phyloP scores from a whole-genome alignment of 2,329 filamentous ascomycete genomes.

The Xylariaceae sp. region DNA sequence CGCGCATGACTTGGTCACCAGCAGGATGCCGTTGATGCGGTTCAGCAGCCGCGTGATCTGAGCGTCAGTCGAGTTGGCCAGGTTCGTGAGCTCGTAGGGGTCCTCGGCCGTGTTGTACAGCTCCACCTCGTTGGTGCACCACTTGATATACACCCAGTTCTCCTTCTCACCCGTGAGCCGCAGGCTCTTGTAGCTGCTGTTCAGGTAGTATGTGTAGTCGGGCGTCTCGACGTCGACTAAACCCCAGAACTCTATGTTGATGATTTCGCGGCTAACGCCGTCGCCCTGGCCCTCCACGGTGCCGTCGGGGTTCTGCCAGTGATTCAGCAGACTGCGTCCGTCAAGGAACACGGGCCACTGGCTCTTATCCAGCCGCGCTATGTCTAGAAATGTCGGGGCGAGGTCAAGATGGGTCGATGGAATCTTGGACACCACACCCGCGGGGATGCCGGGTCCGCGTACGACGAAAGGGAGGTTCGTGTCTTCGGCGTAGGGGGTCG shows the following conservation, averaged over 20 bases:
- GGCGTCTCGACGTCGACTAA: constrained; percentile 13
- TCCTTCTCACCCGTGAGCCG: not conserved
- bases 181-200: not conserved
- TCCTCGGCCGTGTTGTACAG: constrained; percentile 24
- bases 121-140: constrained; percentile 29
- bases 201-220: not conserved
- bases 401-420: constrained; percentile 22
- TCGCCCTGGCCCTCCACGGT: not conserved
- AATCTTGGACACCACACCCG: constrained; percentile 10
- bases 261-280: constrained; percentile 11
- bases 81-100: constrained; percentile 3
- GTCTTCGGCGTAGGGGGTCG: constrained; percentile 22
- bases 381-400: constrained; percentile 23
- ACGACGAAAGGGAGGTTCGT: constrained; percentile 27
- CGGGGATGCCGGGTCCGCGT: constrained; percentile 20
- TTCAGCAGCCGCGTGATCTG: constrained; percentile 6
- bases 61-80: constrained; percentile 15
- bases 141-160: constrained; percentile 7
- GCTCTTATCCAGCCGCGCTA: constrained; percentile 16
- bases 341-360: constrained; percentile 22
- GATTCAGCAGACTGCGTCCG: constrained; percentile 21
- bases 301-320: constrained; percentile 20
- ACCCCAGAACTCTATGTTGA: constrained; percentile 24
- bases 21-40: constrained; percentile 21
- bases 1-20: constrained; percentile 24